phyloP scores from a whole-genome alignment of 306 rosid genomes.

The Glycine soja region DNA sequence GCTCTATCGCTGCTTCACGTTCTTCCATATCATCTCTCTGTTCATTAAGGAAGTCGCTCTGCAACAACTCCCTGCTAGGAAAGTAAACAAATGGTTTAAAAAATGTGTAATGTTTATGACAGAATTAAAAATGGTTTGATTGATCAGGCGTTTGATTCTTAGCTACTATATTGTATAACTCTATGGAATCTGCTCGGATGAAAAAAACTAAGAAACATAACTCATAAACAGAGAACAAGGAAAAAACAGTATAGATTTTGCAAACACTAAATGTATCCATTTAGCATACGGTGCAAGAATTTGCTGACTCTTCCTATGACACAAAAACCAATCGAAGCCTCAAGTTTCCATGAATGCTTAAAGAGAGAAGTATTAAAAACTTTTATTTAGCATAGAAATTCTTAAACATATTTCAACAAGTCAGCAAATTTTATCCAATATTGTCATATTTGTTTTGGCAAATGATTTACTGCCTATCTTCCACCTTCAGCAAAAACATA shows the following conservation, averaged over 20 bases:
- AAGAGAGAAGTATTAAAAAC: constrained; percentile 21
- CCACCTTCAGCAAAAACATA: background rate
- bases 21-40: constrained; percentile 83
- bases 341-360: constrained; percentile 2
- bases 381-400: background rate
- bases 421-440: background rate
- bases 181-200: constrained; percentile 27
- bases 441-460: background rate
- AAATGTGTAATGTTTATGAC: constrained; percentile 5
- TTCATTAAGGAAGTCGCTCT: constrained; percentile 83
- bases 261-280: constrained; percentile 16
- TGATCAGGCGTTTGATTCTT: constrained; percentile 16
- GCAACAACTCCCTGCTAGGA: constrained; percentile 80
- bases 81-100: constrained; percentile 48
- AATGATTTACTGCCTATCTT: constrained; percentile 15
- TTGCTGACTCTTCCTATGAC: background rate
- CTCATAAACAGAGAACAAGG: constrained; percentile 11
- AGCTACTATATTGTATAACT: constrained; percentile 21
- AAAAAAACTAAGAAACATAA: constrained; percentile 7
- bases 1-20: constrained; percentile 88
- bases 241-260: background rate
- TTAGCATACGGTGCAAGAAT: constrained; percentile 3
- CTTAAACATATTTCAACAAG: background rate
- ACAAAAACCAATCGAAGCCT: constrained; percentile 3
- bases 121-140: background rate